Conservation (phyloP, 2,329 filamentous ascomycete species). For the Exophiala oligosperma region DNA sequence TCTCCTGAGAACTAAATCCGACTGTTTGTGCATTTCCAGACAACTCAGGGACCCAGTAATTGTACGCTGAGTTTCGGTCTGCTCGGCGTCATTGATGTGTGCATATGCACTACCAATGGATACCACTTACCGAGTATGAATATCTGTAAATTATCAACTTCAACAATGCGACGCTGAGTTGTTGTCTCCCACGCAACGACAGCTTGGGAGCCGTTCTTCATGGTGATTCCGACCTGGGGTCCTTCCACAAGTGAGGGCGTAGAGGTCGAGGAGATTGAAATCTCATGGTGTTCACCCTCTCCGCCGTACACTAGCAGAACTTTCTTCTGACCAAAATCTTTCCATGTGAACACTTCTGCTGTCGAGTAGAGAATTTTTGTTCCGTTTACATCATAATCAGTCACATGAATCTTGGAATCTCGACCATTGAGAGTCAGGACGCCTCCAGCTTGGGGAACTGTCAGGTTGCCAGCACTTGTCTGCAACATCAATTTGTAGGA, state of each 20-base stretch:
- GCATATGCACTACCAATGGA: neutral
- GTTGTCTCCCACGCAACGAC: constrained; percentile 57
- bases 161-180: constrained; percentile 43
- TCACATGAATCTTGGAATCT: constrained; percentile 47
- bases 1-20: constrained; percentile 34
- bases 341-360: constrained; percentile 47
- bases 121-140: constrained; percentile 27
- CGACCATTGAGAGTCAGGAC: constrained; percentile 41
- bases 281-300: constrained; percentile 41
- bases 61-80: constrained; percentile 42
- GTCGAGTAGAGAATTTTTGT: constrained; percentile 45
- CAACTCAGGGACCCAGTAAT: constrained; percentile 46
- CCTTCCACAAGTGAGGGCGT: constrained; percentile 3
- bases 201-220: constrained; percentile 13
- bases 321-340: constrained; percentile 19
- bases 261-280: constrained; percentile 35
- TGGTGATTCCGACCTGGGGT: neutral
- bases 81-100: constrained; percentile 2
- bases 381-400: constrained; percentile 42
- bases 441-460: constrained; percentile 42
- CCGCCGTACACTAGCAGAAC: constrained; percentile 44
- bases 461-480: constrained; percentile 41
- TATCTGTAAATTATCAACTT: constrained; percentile 36
- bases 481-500: constrained; percentile 63
- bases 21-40: constrained; percentile 30